These are phyloP conservation scores for Gynochthodes officinalis DNA, from an alignment of 257 asterid species.

Conservation along the genomic window DNA sequence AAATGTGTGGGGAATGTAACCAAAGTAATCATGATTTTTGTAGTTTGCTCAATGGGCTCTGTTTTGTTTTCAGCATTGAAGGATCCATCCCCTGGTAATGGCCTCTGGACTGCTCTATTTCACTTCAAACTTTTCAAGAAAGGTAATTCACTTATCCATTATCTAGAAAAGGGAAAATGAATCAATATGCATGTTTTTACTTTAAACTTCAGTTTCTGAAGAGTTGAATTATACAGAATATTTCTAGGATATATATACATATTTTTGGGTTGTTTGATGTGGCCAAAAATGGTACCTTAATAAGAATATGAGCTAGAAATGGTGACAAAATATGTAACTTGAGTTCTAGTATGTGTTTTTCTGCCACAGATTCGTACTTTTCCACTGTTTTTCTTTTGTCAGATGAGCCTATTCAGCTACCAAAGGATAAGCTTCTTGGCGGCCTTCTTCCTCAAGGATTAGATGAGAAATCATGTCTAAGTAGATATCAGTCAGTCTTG, in stretches of 20 bases:
- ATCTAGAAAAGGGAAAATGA: too few species aligned
- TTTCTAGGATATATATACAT: too few species aligned
- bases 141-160: neutral
- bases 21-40: neutral
- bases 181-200: too few species aligned
- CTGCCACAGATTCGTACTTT: too few species aligned
- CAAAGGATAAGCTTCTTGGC: slow-evolving; percentile 47
- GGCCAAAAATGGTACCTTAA: too few species aligned
- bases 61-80: neutral
- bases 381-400: too few species aligned
- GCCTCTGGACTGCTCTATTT: neutral
- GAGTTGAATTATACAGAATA: too few species aligned
- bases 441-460: slow-evolving; percentile 61
- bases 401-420: slow-evolving; percentile 20
- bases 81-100: neutral
- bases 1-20: neutral
- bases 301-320: too few species aligned
- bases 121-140: neutral
- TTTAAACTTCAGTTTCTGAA: too few species aligned
- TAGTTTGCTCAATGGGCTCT: neutral
- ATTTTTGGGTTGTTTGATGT: too few species aligned
- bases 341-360: too few species aligned
- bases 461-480: slow-evolving; percentile 53
- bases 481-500: slow-evolving; percentile 58
- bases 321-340: too few species aligned